phyloP scores from a whole-genome alignment of 2,329 filamentous ascomycete genomes.

The Rutstroemia sp. region DNA sequence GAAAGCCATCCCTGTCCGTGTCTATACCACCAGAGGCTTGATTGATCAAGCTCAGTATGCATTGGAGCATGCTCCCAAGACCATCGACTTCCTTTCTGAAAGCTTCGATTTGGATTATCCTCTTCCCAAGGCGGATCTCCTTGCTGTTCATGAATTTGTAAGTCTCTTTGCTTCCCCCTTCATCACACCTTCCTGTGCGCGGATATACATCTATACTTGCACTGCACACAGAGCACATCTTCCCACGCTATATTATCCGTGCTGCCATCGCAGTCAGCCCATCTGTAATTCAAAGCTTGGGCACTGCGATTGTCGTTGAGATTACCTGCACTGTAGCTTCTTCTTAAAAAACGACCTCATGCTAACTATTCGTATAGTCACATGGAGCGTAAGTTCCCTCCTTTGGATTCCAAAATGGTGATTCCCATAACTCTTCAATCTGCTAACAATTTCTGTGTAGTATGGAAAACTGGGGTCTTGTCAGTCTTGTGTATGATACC shows the following conservation, averaged over 20 bases:
- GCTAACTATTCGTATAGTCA: conserved; percentile 42
- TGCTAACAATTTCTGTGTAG: conserved; percentile 3
- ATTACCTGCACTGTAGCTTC: too few species aligned
- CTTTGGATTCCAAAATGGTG: neutral
- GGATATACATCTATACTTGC: neutral
- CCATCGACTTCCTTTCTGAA: conserved; percentile 95
- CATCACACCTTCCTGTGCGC: neutral
- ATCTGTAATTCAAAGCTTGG: too few species aligned
- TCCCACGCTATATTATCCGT: neutral
- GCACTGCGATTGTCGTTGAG: too few species aligned
- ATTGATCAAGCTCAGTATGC: conserved; percentile 89
- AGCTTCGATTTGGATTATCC: conserved; percentile 91
- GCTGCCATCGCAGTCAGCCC: too few species aligned
- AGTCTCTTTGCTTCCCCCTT: conserved; percentile 27
- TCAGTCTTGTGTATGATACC: conserved; percentile 60
- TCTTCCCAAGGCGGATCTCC: conserved; percentile 81
- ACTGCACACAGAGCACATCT: neutral
- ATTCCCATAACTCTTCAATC: neutral
- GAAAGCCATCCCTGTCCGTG: conserved; percentile 82
- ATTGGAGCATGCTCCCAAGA: conserved; percentile 82
- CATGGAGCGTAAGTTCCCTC: conserved; percentile 57
- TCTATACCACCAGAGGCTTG: conserved; percentile 92
- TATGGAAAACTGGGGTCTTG: conserved; percentile 75
- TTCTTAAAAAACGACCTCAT: neutral
- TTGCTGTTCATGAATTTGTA: conserved; percentile 89